These are phyloP conservation scores for Fusarium brachygibbosum DNA, from an alignment of 2,329 filamentous ascomycete genomes.

Conservation along the genomic window DNA sequence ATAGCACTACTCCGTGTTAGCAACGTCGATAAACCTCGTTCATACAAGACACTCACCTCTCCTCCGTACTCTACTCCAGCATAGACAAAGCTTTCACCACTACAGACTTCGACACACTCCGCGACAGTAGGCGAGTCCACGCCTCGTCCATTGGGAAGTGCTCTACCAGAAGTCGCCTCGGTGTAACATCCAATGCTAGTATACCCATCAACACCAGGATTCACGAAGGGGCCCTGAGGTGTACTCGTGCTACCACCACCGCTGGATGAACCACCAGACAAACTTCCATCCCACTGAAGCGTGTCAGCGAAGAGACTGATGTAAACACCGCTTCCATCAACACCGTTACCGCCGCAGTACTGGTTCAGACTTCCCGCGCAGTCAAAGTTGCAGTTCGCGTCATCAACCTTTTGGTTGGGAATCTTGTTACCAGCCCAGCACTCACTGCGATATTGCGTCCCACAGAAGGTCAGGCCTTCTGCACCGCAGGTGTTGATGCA, in stretches of 20 bases:
- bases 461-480: slow-evolving; percentile 59
- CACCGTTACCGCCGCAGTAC: slow-evolving; percentile 66
- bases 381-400: slow-evolving; percentile 64
- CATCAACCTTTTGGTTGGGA: slow-evolving; percentile 59
- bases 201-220: slow-evolving; percentile 56
- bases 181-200: slow-evolving; percentile 57
- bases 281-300: slow-evolving; percentile 42
- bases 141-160: slow-evolving; percentile 48
- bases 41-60: slow-evolving; percentile 44
- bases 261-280: background rate
- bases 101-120: slow-evolving; percentile 53
- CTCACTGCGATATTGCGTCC: slow-evolving; percentile 64
- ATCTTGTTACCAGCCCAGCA: slow-evolving; percentile 68
- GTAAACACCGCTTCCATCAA: slow-evolving; percentile 54
- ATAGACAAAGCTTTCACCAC: slow-evolving; percentile 46
- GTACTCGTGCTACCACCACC: slow-evolving; percentile 2
- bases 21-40: accelerated
- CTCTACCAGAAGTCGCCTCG: slow-evolving; percentile 52
- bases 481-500: slow-evolving; percentile 61
- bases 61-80: slow-evolving; percentile 58
- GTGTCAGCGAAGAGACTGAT: slow-evolving; percentile 64
- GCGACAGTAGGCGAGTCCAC: slow-evolving; percentile 52
- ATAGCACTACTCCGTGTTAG: slow-evolving; percentile 49
- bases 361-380: slow-evolving; percentile 65
- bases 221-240: slow-evolving; percentile 47